These are phyloP conservation scores for Phytophthora pini DNA, from an alignment of 352 stramenopile species.

Conservation along the genomic window DNA sequence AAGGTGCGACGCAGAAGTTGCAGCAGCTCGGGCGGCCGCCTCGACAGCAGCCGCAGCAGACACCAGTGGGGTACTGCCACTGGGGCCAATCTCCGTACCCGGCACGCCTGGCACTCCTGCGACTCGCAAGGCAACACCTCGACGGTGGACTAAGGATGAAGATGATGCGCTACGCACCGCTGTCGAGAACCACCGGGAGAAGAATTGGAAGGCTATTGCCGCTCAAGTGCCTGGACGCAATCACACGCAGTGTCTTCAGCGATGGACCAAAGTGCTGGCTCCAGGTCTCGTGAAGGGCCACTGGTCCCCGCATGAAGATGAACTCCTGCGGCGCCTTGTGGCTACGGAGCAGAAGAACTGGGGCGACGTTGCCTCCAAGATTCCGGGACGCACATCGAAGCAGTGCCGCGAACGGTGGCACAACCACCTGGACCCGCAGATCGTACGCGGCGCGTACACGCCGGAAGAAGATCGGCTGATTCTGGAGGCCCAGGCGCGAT, in stretches of 20 bases:
- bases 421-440: constrained; percentile 90
- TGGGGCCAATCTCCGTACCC: constrained; percentile 31
- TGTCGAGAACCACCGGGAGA: constrained; percentile 88
- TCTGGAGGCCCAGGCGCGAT: constrained; percentile 78
- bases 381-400: constrained; percentile 88
- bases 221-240: constrained; percentile 87
- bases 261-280: constrained; percentile 91
- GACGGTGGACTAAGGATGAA: constrained; percentile 89
- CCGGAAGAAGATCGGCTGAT: constrained; percentile 91
- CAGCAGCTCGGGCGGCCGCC: constrained; percentile 42
- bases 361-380: constrained; percentile 87
- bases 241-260: constrained; percentile 92
- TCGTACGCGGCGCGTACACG: constrained; percentile 89
- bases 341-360: constrained; percentile 90
- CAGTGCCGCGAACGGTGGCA: constrained; percentile 92
- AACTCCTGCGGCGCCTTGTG: constrained; percentile 77
- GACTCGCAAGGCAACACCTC: constrained; percentile 76
- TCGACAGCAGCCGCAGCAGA: constrained; percentile 29
- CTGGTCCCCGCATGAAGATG: constrained; percentile 92
- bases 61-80: constrained; percentile 13
- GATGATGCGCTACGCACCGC: constrained; percentile 86
- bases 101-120: constrained; percentile 40
- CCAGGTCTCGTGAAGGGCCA: constrained; percentile 91
- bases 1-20: constrained; percentile 43
- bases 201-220: constrained; percentile 94